Base-by-base conservation (phyloP, 2,329 filamentous ascomycete genomes). In the Diaporthe citriasiana region DNA sequence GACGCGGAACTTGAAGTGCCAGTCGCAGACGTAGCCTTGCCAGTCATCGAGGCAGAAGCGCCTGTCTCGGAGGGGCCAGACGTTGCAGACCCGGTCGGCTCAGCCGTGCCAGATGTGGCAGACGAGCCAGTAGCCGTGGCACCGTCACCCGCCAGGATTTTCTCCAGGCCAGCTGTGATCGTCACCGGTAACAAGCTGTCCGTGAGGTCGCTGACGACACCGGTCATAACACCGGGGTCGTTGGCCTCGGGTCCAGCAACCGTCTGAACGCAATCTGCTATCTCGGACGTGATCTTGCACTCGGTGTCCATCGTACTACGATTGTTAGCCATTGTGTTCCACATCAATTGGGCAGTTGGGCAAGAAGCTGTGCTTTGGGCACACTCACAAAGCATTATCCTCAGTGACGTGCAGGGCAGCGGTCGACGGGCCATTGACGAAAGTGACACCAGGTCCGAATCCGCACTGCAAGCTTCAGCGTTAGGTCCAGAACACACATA, bases 111-210 rank as follows among this genome's bases (percentile, higher is more conserved):
- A 38, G 71, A 42, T 17, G 71, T 33, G 38, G 42, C 30, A 30
- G 63, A 47, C 7, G 59, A 57, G 8, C 40, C 68, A 5, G 73
- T 56, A 13, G 17, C 60, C 35, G 60, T 72, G 59, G 59, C 55
- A 15, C 27, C 68, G 3, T 10, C 47, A 57, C n/a, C 59, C 10
- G 47, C 72, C 25, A 25, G 47, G 45, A 75, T 50, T 15, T 69
- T 56, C 7, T 75, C 74, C 60, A 75, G 55, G 3, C 74, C 74
- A 12, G 74, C 74, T 7, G 74, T 75, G 60, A 75, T 65, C 6
- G 74, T 74, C 45, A 73, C 71, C 17, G 53, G n/a, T 6, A 51
- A 19, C n/a, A 63, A 7, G 45, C 53, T 59, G n/a, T 69, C 45
- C 51, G 68, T 35, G 33, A 73, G 38, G 42, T 66, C 71, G 25